These are phyloP conservation scores for Geotrichum macrosporum DNA, from an alignment of 1,139 yeast species.

Conservation along the genomic window DNA sequence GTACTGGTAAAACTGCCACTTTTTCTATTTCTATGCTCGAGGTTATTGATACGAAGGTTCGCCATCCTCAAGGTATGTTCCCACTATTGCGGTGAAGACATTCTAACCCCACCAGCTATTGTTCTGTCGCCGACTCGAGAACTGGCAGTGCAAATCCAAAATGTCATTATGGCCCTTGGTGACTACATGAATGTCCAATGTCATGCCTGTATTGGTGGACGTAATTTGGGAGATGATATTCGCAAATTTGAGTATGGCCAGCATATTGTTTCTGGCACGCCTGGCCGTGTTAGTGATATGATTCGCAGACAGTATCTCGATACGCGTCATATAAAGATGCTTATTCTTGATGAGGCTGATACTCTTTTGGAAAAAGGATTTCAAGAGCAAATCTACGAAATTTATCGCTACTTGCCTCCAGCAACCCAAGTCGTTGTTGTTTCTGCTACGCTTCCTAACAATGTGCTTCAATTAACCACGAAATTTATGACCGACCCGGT, in stretches of 20 bases:
- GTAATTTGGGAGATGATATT: conserved; percentile 84
- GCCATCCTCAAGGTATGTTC: conserved; percentile 45
- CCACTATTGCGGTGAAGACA: too few species aligned
- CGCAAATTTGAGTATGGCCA: conserved; percentile 90
- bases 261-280: conserved; percentile 97
- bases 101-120: conserved; percentile 48
- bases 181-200: conserved; percentile 89
- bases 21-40: conserved; percentile 96
- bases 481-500: conserved; percentile 97
- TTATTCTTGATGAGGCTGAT: conserved; percentile 98
- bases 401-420: conserved; percentile 89
- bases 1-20: conserved; percentile 99
- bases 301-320: conserved; percentile 88
- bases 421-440: conserved; percentile 94
- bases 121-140: conserved; percentile 98
- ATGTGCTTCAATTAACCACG: conserved; percentile 93
- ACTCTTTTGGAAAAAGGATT: conserved; percentile 96
- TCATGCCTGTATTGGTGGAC: conserved; percentile 99
- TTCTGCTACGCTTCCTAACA: conserved; percentile 97
- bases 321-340: conserved; percentile 90
- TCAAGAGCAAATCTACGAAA: conserved; percentile 96
- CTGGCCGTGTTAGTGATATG: conserved; percentile 98
- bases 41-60: conserved; percentile 59
- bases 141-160: conserved; percentile 95
- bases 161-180: conserved; percentile 91